These are phyloP conservation scores for Cyclocybe aegerita DNA, from an alignment of 768 basidiomycete species.

Conservation along the genomic window DNA sequence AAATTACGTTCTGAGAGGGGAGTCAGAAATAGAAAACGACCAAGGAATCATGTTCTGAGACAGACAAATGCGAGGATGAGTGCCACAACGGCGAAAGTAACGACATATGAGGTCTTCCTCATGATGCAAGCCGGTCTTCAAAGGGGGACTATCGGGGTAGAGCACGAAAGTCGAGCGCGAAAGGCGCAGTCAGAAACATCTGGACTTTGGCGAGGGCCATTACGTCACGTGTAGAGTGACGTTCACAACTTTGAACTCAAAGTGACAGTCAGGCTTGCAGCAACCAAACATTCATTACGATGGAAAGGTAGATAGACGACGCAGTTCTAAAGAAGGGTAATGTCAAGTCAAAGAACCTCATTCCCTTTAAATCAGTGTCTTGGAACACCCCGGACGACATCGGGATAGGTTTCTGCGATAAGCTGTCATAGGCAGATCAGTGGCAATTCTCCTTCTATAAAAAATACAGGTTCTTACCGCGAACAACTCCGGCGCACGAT, in stretches of 20 bases:
- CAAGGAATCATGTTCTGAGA: constrained; percentile 1
- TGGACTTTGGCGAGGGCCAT: too few relatives aligned
- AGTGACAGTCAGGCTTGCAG: too few relatives aligned
- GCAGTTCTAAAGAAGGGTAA: not conserved
- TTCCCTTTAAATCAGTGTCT: constrained; percentile 12
- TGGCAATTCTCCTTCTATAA: not conserved
- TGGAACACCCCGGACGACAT: constrained; percentile 65
- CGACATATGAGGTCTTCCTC: constrained; percentile 69
- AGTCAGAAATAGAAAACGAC: not conserved
- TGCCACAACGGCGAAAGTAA: constrained; percentile 59
- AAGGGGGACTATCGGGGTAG: not conserved
- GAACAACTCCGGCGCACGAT: constrained; percentile 72
- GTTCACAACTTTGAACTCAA: too few relatives aligned
- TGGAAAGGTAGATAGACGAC: too few relatives aligned
- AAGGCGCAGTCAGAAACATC: too few relatives aligned
- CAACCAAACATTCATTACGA: too few relatives aligned
- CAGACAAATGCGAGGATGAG: constrained; percentile 53
- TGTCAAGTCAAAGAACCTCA: not conserved
- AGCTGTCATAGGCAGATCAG: constrained; percentile 36
- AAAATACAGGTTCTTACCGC: constrained; percentile 35
- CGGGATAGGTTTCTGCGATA: constrained; percentile 67
- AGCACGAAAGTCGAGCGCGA: not conserved
- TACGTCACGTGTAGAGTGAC: too few relatives aligned
- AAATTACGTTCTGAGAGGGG: constrained; percentile 51
- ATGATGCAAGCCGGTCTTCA: constrained; percentile 29